phyloP scores from a whole-genome alignment of 495 filamentous ascomycete genomes.

The Tuber aestivum region DNA sequence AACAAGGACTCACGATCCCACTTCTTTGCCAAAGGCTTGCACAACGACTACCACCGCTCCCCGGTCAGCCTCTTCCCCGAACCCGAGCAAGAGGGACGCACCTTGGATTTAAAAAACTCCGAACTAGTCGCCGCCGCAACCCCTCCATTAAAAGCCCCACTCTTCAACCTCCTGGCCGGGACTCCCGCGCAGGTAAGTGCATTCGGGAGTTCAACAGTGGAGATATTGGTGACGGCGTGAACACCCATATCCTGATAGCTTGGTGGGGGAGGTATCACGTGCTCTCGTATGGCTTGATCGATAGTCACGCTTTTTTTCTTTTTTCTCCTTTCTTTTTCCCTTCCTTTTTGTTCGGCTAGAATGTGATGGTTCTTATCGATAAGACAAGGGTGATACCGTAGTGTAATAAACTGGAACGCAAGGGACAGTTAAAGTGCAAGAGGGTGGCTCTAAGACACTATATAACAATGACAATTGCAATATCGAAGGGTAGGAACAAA shows the following conservation, averaged over 20 bases:
- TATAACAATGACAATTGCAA: neutral
- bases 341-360: neutral
- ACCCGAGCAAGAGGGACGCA: constrained; percentile 8
- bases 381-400: neutral
- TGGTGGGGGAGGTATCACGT: constrained; percentile 23
- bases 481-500: neutral
- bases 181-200: constrained; percentile 69
- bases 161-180: constrained; percentile 60
- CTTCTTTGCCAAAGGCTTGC: constrained; percentile 72
- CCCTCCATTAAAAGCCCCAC: constrained; percentile 61
- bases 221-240: constrained; percentile 33
- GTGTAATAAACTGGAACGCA: neutral
- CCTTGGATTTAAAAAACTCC: constrained; percentile 76
- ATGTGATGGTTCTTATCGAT: neutral
- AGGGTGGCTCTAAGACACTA: neutral
- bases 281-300: neutral
- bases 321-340: neutral
- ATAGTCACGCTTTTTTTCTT: neutral
- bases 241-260: constrained; percentile 18
- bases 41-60: constrained; percentile 42
- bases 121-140: constrained; percentile 70
- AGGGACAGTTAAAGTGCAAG: neutral
- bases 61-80: constrained; percentile 13
- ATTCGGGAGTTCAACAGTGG: constrained; percentile 46
- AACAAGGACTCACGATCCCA: constrained; percentile 63